Conservation (phyloP, 805 yeast genomes). For the Dipodascus albidus region DNA sequence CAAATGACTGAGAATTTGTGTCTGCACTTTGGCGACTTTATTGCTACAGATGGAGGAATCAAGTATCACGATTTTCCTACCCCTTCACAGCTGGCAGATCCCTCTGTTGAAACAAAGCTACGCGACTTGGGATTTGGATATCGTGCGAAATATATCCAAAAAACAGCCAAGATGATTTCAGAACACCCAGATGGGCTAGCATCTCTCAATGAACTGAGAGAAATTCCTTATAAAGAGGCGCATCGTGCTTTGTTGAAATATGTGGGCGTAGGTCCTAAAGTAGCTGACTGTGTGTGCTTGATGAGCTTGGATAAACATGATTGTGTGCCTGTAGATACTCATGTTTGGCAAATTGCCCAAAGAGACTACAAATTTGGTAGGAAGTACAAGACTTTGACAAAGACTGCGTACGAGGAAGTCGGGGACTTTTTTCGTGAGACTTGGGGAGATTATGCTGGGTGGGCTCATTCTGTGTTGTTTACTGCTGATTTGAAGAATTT, state of each 20-base stretch:
- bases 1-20: conserved; percentile 82
- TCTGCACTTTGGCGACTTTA: conserved; percentile 50
- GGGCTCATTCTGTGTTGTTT: conserved; percentile 96
- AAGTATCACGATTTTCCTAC: conserved; percentile 65
- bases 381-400: conserved; percentile 35
- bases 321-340: conserved; percentile 92
- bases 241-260: conserved; percentile 51
- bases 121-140: conserved; percentile 63
- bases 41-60: conserved; percentile 42
- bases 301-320: conserved; percentile 84
- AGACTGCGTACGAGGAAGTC: conserved; percentile 43
- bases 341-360: conserved; percentile 80
- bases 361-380: conserved; percentile 58
- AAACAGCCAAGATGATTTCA: conserved; percentile 53
- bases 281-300: conserved; percentile 90
- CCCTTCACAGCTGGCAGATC: conserved; percentile 38
- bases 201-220: conserved; percentile 28
- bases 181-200: conserved; percentile 26
- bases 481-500: conserved; percentile 71
- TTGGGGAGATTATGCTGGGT: conserved; percentile 93
- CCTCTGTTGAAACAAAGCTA: conserved; percentile 34
- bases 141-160: conserved; percentile 76
- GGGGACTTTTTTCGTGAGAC: conserved; percentile 45
- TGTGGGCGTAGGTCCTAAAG: conserved; percentile 93
- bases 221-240: conserved; percentile 37